These are phyloP conservation scores for Cladosporium sp. DNA, from an alignment of 2,329 filamentous ascomycete species.

Conservation along the genomic window DNA sequence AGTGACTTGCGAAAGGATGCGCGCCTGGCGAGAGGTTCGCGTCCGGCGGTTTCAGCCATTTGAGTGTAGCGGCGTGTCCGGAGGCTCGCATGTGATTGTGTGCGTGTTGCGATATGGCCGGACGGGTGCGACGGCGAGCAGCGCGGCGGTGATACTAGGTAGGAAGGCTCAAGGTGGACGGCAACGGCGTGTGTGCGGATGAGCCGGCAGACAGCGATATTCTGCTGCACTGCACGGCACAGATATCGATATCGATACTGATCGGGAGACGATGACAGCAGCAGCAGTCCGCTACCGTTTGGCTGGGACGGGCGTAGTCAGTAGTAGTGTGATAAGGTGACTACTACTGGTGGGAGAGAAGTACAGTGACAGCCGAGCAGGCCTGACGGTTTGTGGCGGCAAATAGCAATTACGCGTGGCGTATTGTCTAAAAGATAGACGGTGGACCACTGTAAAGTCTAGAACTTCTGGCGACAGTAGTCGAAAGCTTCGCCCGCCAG, in stretches of 20 bases:
- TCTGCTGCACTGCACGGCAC: background rate
- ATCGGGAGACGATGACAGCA: background rate
- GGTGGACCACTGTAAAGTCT: background rate
- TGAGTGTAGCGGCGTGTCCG: constrained; percentile 11
- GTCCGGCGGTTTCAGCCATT: constrained; percentile 20
- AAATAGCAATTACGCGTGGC: constrained; percentile 17
- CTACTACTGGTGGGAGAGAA: constrained; percentile 10
- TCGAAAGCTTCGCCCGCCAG: constrained; percentile 15
- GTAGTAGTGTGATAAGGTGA: constrained; percentile 4
- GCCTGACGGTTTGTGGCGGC: constrained; percentile 13
- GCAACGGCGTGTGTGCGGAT: background rate
- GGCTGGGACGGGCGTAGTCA: background rate
- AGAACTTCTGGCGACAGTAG: constrained; percentile 3
- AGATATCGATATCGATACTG: background rate
- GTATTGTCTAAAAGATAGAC: background rate
- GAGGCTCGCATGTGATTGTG: constrained; percentile 13
- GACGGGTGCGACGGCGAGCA: constrained; percentile 13
- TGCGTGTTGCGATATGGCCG: background rate
- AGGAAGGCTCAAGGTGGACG: background rate
- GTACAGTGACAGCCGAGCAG: background rate
- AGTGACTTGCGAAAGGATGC: constrained; percentile 27
- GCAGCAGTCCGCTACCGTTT: constrained; percentile 9
- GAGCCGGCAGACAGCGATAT: background rate
- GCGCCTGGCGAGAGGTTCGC: constrained; percentile 24
- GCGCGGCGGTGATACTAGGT: background rate